Evolutionary conservation across 495 filamentous ascomycete species (phyloP), one percentile per base, ranked within the genome.

Genomic region (Clohesyomyces aquaticus): DNA sequence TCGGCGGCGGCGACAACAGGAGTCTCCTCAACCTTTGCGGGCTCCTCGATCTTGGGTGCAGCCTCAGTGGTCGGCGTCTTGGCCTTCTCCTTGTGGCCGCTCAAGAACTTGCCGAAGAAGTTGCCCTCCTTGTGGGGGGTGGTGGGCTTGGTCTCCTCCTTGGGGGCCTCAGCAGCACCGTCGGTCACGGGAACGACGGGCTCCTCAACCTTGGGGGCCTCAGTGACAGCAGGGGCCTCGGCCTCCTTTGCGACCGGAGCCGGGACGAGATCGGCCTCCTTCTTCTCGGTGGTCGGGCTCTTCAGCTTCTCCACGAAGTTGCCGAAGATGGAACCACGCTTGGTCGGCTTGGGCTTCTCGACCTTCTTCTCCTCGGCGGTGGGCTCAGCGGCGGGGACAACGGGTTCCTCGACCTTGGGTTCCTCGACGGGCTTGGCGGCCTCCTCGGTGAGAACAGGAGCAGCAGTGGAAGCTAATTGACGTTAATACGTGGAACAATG

Each of bases 251-350:
- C 66, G 27, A 71, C 69, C 19, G 73, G 71, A 25, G 68, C 50
- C n/a, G 70, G 69, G 22, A 60, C 73, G 46, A 75, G 59, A 8
- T 78, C 76, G 32, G 69, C 48, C 50, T 74, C 70, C 59, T 74
- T 71, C 73, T 77, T 77, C 71, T 78, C 76, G 48, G 63, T 59
- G 28, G 68, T 68, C 1, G 76, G 76, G 66, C 71, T 74, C 59
- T 68, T 72, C 27, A 76, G 60, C 57, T 71, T 70, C 55, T 72
- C 66, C 28, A 69, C 68, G 59, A 77, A 73, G 43, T 51, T 66
- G 59, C 75, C 75, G 58, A 78, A 78, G 70, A 78, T 75, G 56
- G 70, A 73, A 25, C 59, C 66, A 48, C 76, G 76, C 72, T 78
- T 78, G 56, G 56, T 45, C 6, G 71, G 66, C 70, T 75, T 77